Evolutionary conservation across 2,329 filamentous ascomycete species (phyloP), one percentile per base, ranked within the genome.

Genomic region (Setomelanomma holmii): DNA sequence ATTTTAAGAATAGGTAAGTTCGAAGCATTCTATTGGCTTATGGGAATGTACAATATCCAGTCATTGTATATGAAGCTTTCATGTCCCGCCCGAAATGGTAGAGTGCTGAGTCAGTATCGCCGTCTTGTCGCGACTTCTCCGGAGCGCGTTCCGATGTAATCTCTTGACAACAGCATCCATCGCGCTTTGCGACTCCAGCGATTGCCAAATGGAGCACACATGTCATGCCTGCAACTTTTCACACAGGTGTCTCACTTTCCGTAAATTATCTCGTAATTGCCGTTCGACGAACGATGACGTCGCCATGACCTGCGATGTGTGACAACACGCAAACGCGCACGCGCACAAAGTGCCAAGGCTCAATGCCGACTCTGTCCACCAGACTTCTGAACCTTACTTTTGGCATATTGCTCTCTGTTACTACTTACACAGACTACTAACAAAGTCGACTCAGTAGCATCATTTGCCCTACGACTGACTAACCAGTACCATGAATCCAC

Each of bases 401-500:
- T 14, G 27, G 14, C 10, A 14, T 14, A 10, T 30, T 30, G 27
- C 10, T 30, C 27, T 14, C 3, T 30, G 10, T 30, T 3, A 30
- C 5, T 10, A 14, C 10, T 14, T 30, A 4, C 10, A 14, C 10
- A 30, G 27, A 30, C 14, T 14, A 30, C 27, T 30, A 10, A 30
- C 27, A 8, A 3, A 30, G 10, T 14, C 14, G 14, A 14, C 27
- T 10, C 27, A 14, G 2, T 14, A 14, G 14, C 5, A 30, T 30
- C 14, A 30, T 30, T 14, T n/a, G n/a, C 10, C 5, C 5, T 8
- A 30, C 10, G 5, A 30, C 27, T 6, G 14, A 10, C 27, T 30
- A 3, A 6, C 3, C 10, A 30, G 27, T 19, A 34, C 75, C 70
- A 51, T 53, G 49, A 39, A 39, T 35, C 38, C 40, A 12, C 11